Evolutionary conservation across 345 rosid species (phyloP).

Genomic region (Camelina sativa): DNA sequence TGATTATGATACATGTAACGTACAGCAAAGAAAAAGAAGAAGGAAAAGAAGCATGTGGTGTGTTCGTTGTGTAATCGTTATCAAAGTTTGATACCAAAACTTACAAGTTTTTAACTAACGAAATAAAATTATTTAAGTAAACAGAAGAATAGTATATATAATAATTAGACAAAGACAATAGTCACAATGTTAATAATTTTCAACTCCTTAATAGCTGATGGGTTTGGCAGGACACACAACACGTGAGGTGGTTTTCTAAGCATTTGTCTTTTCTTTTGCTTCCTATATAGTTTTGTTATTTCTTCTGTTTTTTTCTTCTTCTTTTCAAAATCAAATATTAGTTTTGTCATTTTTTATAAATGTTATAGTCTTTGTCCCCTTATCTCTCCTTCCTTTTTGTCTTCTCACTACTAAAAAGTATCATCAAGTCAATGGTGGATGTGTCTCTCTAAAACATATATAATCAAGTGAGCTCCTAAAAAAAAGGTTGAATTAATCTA

Average conservation of each 20-base stretch:
- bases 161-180: neutral
- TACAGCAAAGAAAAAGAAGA: neutral
- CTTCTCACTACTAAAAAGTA: constrained; percentile 15
- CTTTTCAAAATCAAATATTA: neutral
- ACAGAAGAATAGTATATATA: neutral
- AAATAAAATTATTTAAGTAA: neutral
- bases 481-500: neutral
- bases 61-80: neutral
- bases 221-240: constrained; percentile 23
- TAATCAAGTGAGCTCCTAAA: constrained; percentile 3
- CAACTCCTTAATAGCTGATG: constrained; percentile 13
- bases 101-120: neutral
- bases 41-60: neutral
- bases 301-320: neutral
- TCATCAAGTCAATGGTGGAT: constrained; percentile 30
- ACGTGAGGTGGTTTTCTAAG: constrained; percentile 23
- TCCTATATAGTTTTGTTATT: constrained; percentile 23
- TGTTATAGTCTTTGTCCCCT: constrained; percentile 16
- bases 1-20: neutral
- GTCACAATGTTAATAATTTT: neutral
- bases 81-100: neutral
- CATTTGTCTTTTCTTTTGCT: constrained; percentile 34
- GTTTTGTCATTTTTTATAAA: constrained; percentile 21
- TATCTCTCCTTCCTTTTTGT: constrained; percentile 4
- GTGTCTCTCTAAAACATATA: neutral